Percentiles rank a stretch among this genome's conserved stretches.
Evolutionary conservation across 805 yeast genomes (phyloP).

Genomic region (Priceomyces haplophilus): DNA sequence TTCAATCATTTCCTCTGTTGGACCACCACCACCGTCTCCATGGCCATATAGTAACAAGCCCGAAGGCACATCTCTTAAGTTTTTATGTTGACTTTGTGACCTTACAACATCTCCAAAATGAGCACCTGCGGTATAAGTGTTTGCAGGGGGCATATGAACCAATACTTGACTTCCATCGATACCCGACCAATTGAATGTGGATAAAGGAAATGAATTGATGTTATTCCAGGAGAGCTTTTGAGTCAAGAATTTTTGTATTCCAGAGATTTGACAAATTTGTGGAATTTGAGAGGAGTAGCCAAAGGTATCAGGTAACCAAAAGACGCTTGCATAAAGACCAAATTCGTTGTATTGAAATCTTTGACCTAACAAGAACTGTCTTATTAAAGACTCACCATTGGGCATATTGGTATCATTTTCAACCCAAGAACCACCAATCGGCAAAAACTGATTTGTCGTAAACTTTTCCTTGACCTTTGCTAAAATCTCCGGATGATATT

Average conservation of each 20-base stretch:
- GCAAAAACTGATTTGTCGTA: conserved; percentile 71
- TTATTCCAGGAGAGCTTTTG: conserved; percentile 97
- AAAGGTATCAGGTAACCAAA: conserved; percentile 97
- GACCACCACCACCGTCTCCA: conserved; percentile 99
- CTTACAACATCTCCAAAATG: conserved; percentile 89
- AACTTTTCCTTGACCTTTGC: conserved; percentile 62
- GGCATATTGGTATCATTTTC: conserved; percentile 96
- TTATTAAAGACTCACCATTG: conserved; percentile 82
- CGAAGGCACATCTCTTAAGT: conserved; percentile 72
- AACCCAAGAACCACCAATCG: conserved; percentile 98
- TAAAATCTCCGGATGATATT: conserved; percentile 83
- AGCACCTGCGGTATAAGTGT: conserved; percentile 92
- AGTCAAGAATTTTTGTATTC: conserved; percentile 79
- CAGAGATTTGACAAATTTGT: conserved; percentile 84
- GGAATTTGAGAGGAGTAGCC: conserved; percentile 96
- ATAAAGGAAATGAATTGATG: conserved; percentile 83
- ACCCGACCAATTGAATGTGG: conserved; percentile 94
- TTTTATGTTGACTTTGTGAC: conserved; percentile 77
- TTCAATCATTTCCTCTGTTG: conserved; percentile 89
- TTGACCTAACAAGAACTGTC: conserved; percentile 91
- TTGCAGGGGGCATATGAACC: conserved; percentile 97
- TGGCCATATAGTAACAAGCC: conserved; percentile 83
- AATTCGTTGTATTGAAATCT: conserved; percentile 76
- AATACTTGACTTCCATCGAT: conserved; percentile 90
- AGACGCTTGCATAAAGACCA: conserved; percentile 69